Base-by-base conservation (phyloP, 164 flowering plant genomes). In the Vitis cinerea region DNA sequence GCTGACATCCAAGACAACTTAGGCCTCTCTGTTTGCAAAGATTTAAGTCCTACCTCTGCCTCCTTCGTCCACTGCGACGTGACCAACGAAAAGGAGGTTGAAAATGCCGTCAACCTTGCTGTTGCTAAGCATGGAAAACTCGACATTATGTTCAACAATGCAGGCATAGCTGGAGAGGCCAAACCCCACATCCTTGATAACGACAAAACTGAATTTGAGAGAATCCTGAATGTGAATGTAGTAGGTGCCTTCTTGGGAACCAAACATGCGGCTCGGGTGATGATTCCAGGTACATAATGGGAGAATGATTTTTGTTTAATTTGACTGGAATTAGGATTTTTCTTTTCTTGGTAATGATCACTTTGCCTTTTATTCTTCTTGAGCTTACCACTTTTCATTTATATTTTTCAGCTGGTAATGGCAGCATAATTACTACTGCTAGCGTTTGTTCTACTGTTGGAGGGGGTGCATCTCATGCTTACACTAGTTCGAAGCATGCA, bases 1-100 rank as follows among this genome's bases (percentile, higher is more conserved):
- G 93, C 98, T 7, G 98, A 94, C 60, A 75, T 90, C 70, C 84
- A 88, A 44, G 63, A 61, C 1, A 63, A 86, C 37, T 80, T 78
- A 0, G 98, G 93, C 62, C 81, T 3, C 4, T 48, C 54, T n/a
- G 31, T 71, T 31, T 49, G 53, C 70, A 15, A 48, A 17, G 68
- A 69, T 7, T 15, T 74, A 0, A 60, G 58, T 11, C 2, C 50
- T 6, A 14, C 7, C 19, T 49, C 69, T 3, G 29, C 68, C 9
- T 51, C 75, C 17, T 80, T 44, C 58, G 61, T 69, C 65, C 78
- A 77, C 16, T 77, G 83, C 60, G 82, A 81, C 51, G 86, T 81
- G 10, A 69, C 81, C 3, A 71, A 72, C 1, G 84, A 83, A 67
- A 9, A 56, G 0, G 67, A 81, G 15, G 70, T 83, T 4, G 64